Percentiles rank a stretch among this genome's conserved stretches.
Evolutionary conservation across 2,329 filamentous ascomycete genomes (phyloP).

Genomic region (Colletotrichum chlorophyti): DNA sequence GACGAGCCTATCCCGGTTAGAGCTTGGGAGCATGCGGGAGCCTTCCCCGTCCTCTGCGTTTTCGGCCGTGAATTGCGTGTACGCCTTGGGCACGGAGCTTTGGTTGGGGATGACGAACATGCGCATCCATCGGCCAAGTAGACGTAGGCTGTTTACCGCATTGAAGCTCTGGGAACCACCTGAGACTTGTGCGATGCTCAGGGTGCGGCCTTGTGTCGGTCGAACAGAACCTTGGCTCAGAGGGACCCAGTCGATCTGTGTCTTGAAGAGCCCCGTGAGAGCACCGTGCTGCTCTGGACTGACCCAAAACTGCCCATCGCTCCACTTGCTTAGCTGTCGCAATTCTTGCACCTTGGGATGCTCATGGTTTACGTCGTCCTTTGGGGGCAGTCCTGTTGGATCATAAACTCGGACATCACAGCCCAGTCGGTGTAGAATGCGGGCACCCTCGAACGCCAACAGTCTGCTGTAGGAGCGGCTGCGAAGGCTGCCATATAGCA

Average conservation of each 20-base stretch:
- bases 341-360: constrained; percentile 70
- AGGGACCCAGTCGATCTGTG: constrained; percentile 75
- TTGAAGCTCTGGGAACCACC: constrained; percentile 74
- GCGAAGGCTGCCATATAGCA: constrained; percentile 67
- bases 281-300: constrained; percentile 72
- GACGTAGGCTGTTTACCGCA: constrained; percentile 68
- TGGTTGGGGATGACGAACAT: constrained; percentile 75
- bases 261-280: constrained; percentile 69
- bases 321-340: constrained; percentile 66
- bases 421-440: constrained; percentile 68
- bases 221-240: constrained; percentile 66
- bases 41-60: constrained; percentile 43
- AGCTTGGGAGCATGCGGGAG: constrained; percentile 59
- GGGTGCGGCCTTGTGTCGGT: constrained; percentile 70
- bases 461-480: constrained; percentile 65
- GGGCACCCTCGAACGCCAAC: constrained; percentile 63
- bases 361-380: constrained; percentile 63
- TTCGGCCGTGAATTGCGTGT: constrained; percentile 62
- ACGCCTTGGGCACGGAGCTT: constrained; percentile 67
- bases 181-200: constrained; percentile 67
- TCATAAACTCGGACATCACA: constrained; percentile 71
- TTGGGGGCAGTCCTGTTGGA: constrained; percentile 64
- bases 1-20: constrained; percentile 65
- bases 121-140: constrained; percentile 73
- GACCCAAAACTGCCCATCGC: constrained; percentile 71